phyloP scores from a whole-genome alignment of 2,329 filamentous ascomycete species.

The Epichloe scottii region DNA sequence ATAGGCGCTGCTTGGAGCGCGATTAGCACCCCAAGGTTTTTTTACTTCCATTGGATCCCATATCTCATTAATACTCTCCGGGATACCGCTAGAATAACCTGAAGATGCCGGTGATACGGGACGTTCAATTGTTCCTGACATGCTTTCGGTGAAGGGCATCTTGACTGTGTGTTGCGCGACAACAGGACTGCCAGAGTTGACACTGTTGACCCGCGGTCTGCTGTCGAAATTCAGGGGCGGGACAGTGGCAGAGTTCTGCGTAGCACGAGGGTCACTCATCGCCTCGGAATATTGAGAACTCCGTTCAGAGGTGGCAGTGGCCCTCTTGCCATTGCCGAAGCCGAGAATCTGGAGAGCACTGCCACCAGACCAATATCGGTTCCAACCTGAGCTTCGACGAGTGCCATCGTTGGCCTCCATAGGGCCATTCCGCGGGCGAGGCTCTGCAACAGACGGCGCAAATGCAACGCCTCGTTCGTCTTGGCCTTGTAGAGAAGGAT shows the following conservation, averaged over 20 bases:
- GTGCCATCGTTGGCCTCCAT: conserved; percentile 28
- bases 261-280: conserved; percentile 28
- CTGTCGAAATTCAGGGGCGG: conserved; percentile 56
- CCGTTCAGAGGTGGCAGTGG: conserved; percentile 40
- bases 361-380: conserved; percentile 64
- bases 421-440: conserved; percentile 22
- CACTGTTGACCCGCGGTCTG: conserved; percentile 49
- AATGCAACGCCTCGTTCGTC: conserved; percentile 31
- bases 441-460: conserved; percentile 20
- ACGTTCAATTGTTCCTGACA: conserved; percentile 50
- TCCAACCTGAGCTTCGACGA: conserved; percentile 61
- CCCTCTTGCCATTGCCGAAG: conserved; percentile 36
- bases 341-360: conserved; percentile 55
- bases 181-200: conserved; percentile 57
- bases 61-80: conserved; percentile 46
- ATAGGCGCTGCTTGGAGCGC: conserved; percentile 41
- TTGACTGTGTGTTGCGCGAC: conserved; percentile 46
- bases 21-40: conserved; percentile 36
- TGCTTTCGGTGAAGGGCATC: conserved; percentile 40
- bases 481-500: conserved; percentile 22
- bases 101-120: conserved; percentile 36
- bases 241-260: conserved; percentile 55
- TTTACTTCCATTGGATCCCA: conserved; percentile 37
- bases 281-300: conserved; percentile 43
- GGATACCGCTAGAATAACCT: conserved; percentile 52